Evolutionary conservation across 352 stramenopile species (phyloP), one percentile per base, ranked within the genome.

Genomic region (Blastocystis sp.): DNA sequence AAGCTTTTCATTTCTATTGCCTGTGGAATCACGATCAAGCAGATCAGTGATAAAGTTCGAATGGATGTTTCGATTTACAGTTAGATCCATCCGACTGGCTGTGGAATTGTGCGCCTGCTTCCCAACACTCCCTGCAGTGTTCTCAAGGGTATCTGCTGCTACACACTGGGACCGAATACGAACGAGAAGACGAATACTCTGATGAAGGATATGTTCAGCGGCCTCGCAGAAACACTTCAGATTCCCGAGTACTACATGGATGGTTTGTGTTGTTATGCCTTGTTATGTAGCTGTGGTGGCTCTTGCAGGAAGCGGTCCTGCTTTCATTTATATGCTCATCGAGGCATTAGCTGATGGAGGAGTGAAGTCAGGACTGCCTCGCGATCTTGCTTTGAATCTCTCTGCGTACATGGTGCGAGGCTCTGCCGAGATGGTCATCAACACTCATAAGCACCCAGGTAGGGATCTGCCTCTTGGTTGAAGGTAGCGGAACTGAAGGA

Each of bases 121-220:
- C 94, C 94, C n/a, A 97, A 97, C 90, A 96, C 94, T 18, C 93
- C 93, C 1, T 96, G 94, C 90, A 90, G 94, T 50, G 93, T 97
- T 9, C 92, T 93, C 23, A 92, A 95, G 90, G 91, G 90, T 20
- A 93, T 94, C 0, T 92, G 91, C 64, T 93, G 91, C 53, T 95
- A 93, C 89, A 90, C 93, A 3, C 63, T 93, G 43, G 94, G 94
- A 29, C 76, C 87, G 37, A 68, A 92, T 23, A 93, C 91, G n/a
- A 94, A 90, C 7, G 91, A 92, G 23, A 59, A 92, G 15, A 94
- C 96, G 88, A 75, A 91, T 34, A 91, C 90, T 3, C 90, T 95
- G 53, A 93, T 95, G 9, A 90, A 92, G 50, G 89, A 79, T 26
- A 91, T 97, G 55, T 92, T 97, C 87, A 90, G 91, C 50, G 77